Evolutionary conservation across 2,329 filamentous ascomycete genomes (phyloP).

Genomic region (Calonectria henricotiae): DNA sequence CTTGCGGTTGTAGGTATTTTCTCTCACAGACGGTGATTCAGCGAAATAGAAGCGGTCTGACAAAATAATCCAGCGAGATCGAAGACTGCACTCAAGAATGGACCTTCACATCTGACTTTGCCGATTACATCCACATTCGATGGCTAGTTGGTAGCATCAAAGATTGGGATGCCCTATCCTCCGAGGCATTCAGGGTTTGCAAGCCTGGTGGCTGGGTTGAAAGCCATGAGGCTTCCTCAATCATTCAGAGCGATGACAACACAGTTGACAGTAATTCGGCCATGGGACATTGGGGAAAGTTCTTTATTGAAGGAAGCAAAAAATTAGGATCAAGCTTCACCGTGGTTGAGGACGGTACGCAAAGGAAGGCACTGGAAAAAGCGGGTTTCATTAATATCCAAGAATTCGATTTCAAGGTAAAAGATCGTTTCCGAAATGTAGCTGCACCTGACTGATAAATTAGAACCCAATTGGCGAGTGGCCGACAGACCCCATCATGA

Average conservation of each 20-base stretch:
- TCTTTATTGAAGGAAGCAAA: conserved; percentile 54
- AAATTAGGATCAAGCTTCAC: conserved; percentile 54
- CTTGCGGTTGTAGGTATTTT: conserved; percentile 60
- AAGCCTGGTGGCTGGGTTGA: conserved; percentile 69
- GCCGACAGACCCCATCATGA: conserved; percentile 37
- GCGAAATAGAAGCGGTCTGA: neutral
- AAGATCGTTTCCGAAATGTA: rapidly evolving
- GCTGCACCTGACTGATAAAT: rapidly evolving
- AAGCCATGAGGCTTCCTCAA: conserved; percentile 53
- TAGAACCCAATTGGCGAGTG: conserved; percentile 48
- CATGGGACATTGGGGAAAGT: conserved; percentile 52
- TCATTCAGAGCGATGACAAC: conserved; percentile 53
- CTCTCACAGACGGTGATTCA: too few relatives aligned
- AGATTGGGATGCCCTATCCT: conserved; percentile 70
- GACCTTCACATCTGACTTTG: conserved; percentile 56
- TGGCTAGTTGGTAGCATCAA: conserved; percentile 71
- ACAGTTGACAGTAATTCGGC: conserved; percentile 51
- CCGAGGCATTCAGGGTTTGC: conserved; percentile 68
- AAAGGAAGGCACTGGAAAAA: conserved; percentile 44
- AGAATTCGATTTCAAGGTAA: conserved; percentile 48
- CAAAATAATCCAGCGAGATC: conserved; percentile 28
- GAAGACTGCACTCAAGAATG: conserved; percentile 56
- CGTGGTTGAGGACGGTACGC: conserved; percentile 44
- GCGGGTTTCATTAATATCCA: conserved; percentile 48
- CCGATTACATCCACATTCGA: conserved; percentile 75